Percentiles rank a stretch among this genome's conserved stretches.
Evolutionary conservation across 1,139 yeast species (phyloP).

Genomic region (Hyphopichia fennica): DNA sequence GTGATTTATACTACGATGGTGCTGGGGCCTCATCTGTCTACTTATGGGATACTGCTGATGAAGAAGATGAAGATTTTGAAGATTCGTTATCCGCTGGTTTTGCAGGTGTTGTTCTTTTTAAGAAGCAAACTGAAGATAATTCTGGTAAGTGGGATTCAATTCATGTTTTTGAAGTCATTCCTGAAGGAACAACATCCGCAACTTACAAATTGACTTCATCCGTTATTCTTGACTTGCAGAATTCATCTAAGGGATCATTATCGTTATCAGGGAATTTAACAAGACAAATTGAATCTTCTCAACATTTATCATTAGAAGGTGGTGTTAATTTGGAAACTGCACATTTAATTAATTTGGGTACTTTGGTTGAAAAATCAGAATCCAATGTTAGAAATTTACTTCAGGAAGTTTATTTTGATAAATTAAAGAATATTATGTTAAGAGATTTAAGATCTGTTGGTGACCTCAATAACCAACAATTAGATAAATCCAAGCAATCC

Average conservation of each 20-base stretch:
- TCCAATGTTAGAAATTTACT: constrained; percentile 81
- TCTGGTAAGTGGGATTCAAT: constrained; percentile 86
- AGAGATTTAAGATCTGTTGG: constrained; percentile 65
- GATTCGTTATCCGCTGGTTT: constrained; percentile 48
- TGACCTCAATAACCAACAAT: constrained; percentile 36
- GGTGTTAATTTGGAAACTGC: constrained; percentile 49
- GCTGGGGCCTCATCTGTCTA: constrained; percentile 85
- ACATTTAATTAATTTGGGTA: constrained; percentile 84
- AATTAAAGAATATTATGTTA: constrained; percentile 78
- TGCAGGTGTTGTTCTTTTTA: constrained; percentile 89
- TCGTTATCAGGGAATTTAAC: constrained; percentile 82
- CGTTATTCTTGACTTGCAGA: constrained; percentile 69
- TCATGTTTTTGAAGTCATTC: constrained; percentile 82
- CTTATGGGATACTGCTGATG: constrained; percentile 77
- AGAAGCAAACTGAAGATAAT: constrained; percentile 59
- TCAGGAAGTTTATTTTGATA: constrained; percentile 94
- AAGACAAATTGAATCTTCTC: constrained; percentile 66
- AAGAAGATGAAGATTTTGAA: constrained; percentile 34
- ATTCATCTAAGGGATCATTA: constrained; percentile 29
- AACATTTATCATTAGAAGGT: constrained; percentile 36
- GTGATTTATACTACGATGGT: constrained; percentile 94
- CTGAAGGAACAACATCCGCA: constrained; percentile 47
- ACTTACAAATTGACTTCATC: constrained; percentile 82
- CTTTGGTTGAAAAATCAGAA: constrained; percentile 85
- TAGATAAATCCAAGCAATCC: constrained; percentile 44